phyloP scores from a whole-genome alignment of 1,284 basidiomycete species.

The Boletus semigastroideus region DNA sequence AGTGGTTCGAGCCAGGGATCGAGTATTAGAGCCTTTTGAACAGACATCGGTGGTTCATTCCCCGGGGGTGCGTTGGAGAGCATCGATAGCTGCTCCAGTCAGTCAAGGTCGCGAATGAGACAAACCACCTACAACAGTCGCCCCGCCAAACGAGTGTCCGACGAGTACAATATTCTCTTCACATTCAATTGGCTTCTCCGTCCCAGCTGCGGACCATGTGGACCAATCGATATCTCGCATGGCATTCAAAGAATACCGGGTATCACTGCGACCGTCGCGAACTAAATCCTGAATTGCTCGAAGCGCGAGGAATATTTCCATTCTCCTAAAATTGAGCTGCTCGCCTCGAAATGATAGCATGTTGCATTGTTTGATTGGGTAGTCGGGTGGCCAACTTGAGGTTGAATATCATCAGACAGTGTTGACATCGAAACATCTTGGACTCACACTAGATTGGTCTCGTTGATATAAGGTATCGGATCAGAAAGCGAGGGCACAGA shows the following conservation, averaged over 20 bases:
- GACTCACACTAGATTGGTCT: constrained; percentile 51
- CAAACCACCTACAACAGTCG: constrained; percentile 56
- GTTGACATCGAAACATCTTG: background rate
- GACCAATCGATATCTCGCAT: constrained; percentile 42
- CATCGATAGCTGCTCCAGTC: constrained; percentile 47
- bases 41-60: constrained; percentile 45
- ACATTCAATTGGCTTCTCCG: constrained; percentile 38
- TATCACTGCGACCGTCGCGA: constrained; percentile 27
- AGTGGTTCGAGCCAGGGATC: constrained; percentile 83
- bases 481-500: constrained; percentile 36
- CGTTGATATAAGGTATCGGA: constrained; percentile 44
- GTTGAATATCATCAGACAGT: constrained; percentile 4
- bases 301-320: constrained; percentile 65
- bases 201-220: constrained; percentile 42
- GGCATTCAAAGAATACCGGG: constrained; percentile 29
- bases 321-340: constrained; percentile 64
- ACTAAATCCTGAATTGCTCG: constrained; percentile 42
- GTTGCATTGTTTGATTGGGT: constrained; percentile 22
- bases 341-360: constrained; percentile 53
- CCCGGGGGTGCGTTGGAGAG: constrained; percentile 47
- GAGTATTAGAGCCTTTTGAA: constrained; percentile 56
- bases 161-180: constrained; percentile 50
- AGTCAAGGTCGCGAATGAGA: background rate
- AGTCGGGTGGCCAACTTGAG: constrained; percentile 28
- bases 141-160: constrained; percentile 80